Percentiles rank a stretch among this genome's conserved stretches.
phyloP scores from a whole-genome alignment of 2,329 filamentous ascomycete genomes.

The Septoria linicola region DNA sequence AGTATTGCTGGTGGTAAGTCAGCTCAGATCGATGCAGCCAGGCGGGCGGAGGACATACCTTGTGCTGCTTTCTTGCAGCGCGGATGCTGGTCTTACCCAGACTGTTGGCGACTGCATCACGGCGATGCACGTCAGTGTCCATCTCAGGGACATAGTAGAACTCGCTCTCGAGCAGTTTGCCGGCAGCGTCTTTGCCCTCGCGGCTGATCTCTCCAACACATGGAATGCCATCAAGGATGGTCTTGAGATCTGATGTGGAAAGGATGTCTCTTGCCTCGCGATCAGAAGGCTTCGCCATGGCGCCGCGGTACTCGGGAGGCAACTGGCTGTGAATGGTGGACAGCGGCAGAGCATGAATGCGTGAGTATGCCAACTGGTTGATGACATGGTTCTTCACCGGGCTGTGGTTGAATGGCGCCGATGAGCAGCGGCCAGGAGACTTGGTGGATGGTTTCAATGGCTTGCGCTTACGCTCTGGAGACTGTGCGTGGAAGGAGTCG shows the following conservation, averaged over 20 bases:
- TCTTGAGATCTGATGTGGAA: constrained; percentile 63
- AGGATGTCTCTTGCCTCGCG: constrained; percentile 42
- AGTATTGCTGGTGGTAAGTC: constrained; percentile 61
- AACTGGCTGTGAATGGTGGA: constrained; percentile 87
- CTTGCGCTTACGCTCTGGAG: constrained; percentile 54
- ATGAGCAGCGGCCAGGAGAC: constrained; percentile 29
- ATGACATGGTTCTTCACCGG: constrained; percentile 79
- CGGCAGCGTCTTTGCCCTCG: constrained; percentile 92
- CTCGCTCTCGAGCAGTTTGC: constrained; percentile 89
- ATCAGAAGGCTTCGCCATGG: constrained; percentile 34
- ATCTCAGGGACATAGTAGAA: constrained; percentile 93
- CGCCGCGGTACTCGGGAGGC: constrained; percentile 55
- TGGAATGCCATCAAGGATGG: constrained; percentile 68
- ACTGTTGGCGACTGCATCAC: constrained; percentile 79
- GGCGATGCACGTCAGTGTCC: constrained; percentile 74
- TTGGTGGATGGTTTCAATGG: constrained; percentile 33
- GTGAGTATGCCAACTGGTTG: constrained; percentile 94
- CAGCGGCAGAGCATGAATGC: constrained; percentile 84
- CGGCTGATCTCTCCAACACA: constrained; percentile 87
- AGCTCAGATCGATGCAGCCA: constrained; percentile 13
- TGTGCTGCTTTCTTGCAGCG: constrained; percentile 91
- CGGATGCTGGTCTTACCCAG: constrained; percentile 85
- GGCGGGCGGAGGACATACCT: constrained; percentile 62
- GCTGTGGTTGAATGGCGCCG: constrained; percentile 32
- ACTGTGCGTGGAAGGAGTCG: constrained; percentile 70